Conservation (phyloP, 768 basidiomycete species). For the Pleurotus sapidus region DNA sequence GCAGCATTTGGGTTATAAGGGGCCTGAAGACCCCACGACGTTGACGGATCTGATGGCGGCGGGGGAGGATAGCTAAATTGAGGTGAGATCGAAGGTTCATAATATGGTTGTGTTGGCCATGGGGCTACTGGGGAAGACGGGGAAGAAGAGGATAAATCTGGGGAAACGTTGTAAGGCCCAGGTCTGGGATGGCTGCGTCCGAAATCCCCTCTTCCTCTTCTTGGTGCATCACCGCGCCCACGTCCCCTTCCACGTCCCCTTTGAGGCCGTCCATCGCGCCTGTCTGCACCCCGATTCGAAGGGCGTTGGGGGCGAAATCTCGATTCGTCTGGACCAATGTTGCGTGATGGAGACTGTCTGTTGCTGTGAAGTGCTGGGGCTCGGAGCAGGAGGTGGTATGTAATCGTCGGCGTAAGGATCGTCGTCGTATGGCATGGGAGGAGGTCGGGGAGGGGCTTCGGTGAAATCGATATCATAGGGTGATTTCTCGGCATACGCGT, state of each 20-base stretch:
- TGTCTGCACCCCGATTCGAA: not conserved
- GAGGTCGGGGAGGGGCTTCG: slow-evolving; percentile 55
- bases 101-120: slow-evolving; percentile 14
- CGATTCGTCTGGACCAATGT: not conserved
- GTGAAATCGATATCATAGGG: slow-evolving; percentile 67
- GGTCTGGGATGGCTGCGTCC: slow-evolving; percentile 34
- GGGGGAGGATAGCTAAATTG: slow-evolving; percentile 9
- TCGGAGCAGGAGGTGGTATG: slow-evolving; percentile 10
- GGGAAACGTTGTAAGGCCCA: slow-evolving; percentile 21
- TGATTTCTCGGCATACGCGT: slow-evolving; percentile 65
- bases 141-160: slow-evolving; percentile 45
- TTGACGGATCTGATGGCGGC: slow-evolving; percentile 13
- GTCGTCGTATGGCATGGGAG: slow-evolving; percentile 67
- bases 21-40: slow-evolving; percentile 15
- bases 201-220: slow-evolving; percentile 26
- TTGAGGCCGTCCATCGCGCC: slow-evolving; percentile 5
- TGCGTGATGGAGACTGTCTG: not conserved
- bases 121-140: slow-evolving; percentile 22
- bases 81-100: slow-evolving; percentile 15
- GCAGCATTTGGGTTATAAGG: slow-evolving; percentile 14
- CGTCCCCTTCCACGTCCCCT: slow-evolving; percentile 33
- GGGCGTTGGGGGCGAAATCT: not conserved
- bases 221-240: slow-evolving; percentile 24
- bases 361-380: not conserved
- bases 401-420: slow-evolving; percentile 68